phyloP scores from a whole-genome alignment of 805 yeast species.

The Teunomyces pallodes region DNA sequence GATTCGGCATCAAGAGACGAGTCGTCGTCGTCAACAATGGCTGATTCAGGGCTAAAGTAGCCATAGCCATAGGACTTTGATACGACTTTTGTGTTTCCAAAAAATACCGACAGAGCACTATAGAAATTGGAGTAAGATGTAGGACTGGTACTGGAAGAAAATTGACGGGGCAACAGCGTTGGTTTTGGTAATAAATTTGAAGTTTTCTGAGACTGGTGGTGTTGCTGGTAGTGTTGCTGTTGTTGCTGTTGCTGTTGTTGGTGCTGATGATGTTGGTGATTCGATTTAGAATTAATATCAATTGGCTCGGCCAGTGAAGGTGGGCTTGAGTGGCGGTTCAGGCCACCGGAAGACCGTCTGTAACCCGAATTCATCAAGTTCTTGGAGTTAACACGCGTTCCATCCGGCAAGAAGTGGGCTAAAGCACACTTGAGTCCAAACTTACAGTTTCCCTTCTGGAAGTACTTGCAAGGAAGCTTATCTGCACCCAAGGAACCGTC shows the following conservation, averaged over 20 bases:
- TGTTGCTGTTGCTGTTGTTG: neutral
- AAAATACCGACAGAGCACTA: neutral
- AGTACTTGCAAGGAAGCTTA: slow-evolving; percentile 80
- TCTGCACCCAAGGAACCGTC: slow-evolving; percentile 54
- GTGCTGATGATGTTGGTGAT: neutral
- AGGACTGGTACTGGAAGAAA: slow-evolving; percentile 12
- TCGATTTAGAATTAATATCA: neutral
- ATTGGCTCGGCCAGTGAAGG: neutral
- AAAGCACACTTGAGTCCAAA: slow-evolving; percentile 93
- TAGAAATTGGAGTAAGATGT: neutral
- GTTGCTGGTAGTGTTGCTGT: neutral
- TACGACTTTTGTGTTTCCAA: slow-evolving; percentile 2
- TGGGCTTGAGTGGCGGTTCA: slow-evolving; percentile 2
- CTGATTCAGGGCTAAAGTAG: slow-evolving; percentile 11
- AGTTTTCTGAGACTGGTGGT: neutral
- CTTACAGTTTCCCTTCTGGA: slow-evolving; percentile 94
- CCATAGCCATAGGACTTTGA: slow-evolving; percentile 10
- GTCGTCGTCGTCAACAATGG: slow-evolving; percentile 38
- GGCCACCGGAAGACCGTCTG: neutral
- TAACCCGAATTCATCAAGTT: slow-evolving; percentile 9
- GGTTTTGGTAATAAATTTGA: neutral
- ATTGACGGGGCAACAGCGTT: slow-evolving; percentile 7
- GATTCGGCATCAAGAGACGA: slow-evolving; percentile 19
- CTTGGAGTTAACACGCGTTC: slow-evolving; percentile 67
- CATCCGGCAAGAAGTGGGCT: slow-evolving; percentile 88